phyloP scores from a whole-genome alignment of 202 grass and related monocot genomes.

The Bolboschoenoplectus hybrid region DNA sequence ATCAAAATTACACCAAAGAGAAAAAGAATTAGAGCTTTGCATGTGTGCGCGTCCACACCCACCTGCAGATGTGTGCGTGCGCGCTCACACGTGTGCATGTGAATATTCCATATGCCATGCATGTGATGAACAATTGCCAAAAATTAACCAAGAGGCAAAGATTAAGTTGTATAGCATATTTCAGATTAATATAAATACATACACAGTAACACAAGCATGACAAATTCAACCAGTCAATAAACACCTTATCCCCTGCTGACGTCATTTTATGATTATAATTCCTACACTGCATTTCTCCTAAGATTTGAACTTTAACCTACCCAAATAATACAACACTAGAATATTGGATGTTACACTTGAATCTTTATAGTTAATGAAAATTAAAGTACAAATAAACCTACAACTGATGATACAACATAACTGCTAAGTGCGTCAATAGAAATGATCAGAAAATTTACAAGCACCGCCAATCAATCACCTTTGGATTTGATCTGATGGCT shows the following conservation, averaged over 20 bases:
- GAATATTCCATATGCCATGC: neutral
- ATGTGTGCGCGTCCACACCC: neutral
- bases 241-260: neutral
- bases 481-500: conserved; percentile 37
- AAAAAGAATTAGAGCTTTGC: neutral
- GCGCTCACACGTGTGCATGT: too few species aligned
- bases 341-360: conserved; percentile 23
- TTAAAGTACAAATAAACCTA: conserved; percentile 34
- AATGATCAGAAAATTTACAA: conserved; percentile 42
- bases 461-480: conserved; percentile 32
- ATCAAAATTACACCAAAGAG: neutral
- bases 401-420: conserved; percentile 27
- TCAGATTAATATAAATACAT: conserved; percentile 18
- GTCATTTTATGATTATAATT: conserved; percentile 8
- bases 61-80: too few species aligned
- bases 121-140: neutral
- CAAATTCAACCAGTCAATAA: conserved; percentile 10
- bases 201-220: conserved; percentile 6
- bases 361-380: conserved; percentile 35
- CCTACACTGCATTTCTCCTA: conserved; percentile 34
- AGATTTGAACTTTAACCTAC: conserved; percentile 26
- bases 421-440: neutral
- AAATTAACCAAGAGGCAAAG: neutral
- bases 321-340: conserved; percentile 36
- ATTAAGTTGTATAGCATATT: neutral